Evolutionary conservation across 208 protist species (phyloP).

Genomic region (Herpetomonas samuelpessoai): DNA sequence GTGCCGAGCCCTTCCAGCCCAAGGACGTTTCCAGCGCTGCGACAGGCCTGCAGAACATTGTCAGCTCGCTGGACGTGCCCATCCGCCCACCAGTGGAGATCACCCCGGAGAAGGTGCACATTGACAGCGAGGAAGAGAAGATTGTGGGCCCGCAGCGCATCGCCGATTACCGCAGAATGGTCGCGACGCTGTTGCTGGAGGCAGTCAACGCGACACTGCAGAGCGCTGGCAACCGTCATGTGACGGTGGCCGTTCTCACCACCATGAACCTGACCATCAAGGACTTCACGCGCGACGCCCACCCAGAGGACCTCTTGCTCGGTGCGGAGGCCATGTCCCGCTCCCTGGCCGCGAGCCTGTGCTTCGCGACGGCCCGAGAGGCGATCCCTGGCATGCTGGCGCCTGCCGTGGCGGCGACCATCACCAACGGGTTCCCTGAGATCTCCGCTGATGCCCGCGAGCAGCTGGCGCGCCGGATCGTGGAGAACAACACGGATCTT

Average conservation of each 20-base stretch:
- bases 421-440: conserved; percentile 13
- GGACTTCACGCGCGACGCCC: conserved; percentile 96
- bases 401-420: conserved; percentile 14
- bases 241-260: conserved; percentile 89
- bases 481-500: conserved; percentile 63
- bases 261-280: conserved; percentile 93
- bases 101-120: conserved; percentile 41
- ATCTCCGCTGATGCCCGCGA: neutral
- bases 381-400: conserved; percentile 78
- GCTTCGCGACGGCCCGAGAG: conserved; percentile 91
- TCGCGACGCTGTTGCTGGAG: conserved; percentile 72
- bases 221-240: conserved; percentile 90
- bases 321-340: conserved; percentile 78
- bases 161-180: conserved; percentile 25
- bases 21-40: conserved; percentile 32
- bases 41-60: conserved; percentile 17
- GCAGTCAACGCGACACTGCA: conserved; percentile 89
- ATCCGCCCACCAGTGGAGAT: conserved; percentile 49
- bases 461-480: conserved; percentile 7
- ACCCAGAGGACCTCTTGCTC: conserved; percentile 53
- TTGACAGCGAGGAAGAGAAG: conserved; percentile 31
- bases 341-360: conserved; percentile 75
- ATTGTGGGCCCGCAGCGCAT: conserved; percentile 20
- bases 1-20: conserved; percentile 85
- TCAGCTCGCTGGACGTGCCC: conserved; percentile 24